A percentile compares a stretch with the other conserved stretches of the same genome.
These are phyloP conservation scores for Akanthomyces uredinophilus DNA, from an alignment of 2,329 filamentous ascomycete species.

Conservation along the genomic window DNA sequence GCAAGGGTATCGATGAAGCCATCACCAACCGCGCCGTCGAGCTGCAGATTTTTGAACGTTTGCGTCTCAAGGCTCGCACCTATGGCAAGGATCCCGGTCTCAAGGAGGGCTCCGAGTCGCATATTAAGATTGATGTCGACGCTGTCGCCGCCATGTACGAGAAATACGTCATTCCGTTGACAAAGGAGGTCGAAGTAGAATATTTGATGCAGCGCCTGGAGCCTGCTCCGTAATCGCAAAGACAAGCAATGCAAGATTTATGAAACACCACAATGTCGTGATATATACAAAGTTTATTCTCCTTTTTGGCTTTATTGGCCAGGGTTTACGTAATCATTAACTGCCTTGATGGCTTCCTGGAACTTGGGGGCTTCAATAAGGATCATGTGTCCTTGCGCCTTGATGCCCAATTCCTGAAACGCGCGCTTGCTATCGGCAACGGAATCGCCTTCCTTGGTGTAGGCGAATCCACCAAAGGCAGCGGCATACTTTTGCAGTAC, in stretches of 20 bases:
- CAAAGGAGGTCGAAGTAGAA: conserved; percentile 97
- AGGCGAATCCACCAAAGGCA: conserved; percentile 67
- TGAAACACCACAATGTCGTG: neutral
- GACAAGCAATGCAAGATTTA: neutral
- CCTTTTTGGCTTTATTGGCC: conserved; percentile 30
- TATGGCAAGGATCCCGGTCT: conserved; percentile 86
- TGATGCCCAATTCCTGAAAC: conserved; percentile 89
- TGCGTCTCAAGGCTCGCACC: conserved; percentile 83
- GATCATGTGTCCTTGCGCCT: conserved; percentile 77
- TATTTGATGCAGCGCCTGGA: conserved; percentile 92
- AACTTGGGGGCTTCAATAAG: conserved; percentile 79
- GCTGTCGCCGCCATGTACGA: conserved; percentile 87
- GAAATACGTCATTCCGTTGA: conserved; percentile 91
- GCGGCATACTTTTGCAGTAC: conserved; percentile 71
- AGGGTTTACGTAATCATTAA: conserved; percentile 66
- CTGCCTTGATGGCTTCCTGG: conserved; percentile 66
- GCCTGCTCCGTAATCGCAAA: conserved; percentile 24
- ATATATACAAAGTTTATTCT: conserved; percentile 9
- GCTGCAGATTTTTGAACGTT: conserved; percentile 80
- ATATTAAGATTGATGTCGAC: conserved; percentile 83
- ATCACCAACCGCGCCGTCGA: conserved; percentile 91
- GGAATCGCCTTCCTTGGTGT: conserved; percentile 74
- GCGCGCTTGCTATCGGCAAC: conserved; percentile 87
- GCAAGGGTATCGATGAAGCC: conserved; percentile 75
- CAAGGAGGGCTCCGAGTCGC: conserved; percentile 46